Evolutionary conservation across 73 alveolate genomes (phyloP), one percentile per base, ranked within the genome.

Genomic region (Paramecium primaurelia): DNA sequence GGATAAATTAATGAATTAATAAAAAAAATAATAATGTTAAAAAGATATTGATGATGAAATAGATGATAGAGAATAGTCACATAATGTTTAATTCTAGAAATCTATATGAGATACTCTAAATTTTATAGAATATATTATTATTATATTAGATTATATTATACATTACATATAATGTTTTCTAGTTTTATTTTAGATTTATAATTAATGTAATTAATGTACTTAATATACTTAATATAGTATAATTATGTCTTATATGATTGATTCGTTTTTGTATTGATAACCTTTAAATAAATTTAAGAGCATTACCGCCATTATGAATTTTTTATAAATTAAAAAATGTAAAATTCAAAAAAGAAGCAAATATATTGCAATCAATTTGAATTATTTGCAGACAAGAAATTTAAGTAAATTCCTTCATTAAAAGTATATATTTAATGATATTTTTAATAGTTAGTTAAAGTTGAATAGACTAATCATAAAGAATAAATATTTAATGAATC

Each of bases 11-110:
- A 44, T 45, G 14, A 20, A 80, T 12, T 77, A 77, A 45, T 80
- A 80, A 1, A 80, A 80, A 80, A 80, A 44, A 28, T 0, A 80
- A 80, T 22, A 80, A 26, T 25, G 91, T 80, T n/a, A 22, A 28
- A 28, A 80, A 26, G 91, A 26, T 45, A 58, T 80, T 1, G 91
- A 80, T 49, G 91, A 80, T 80, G 77, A 40, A 11, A 80, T 80
- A 10, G 34, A 80, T 8, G 91, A 80, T 47, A 80, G 91, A 80
- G 91, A 80, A 80, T 80, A 80, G 18, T 80, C 91, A 8, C 91
- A 80, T 49, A 2, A 40, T 1, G 51, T 80, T 38, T 12, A 73
- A n/a, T 64, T 64, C 26, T 32, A 64, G 47, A 64, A 34, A 28
- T 51, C 84, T 12, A 64, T 28, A 11, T 64, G 84, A 64, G 8